These are phyloP conservation scores for Triticum dicoccoides DNA, from an alignment of 176 grass and related monocot genomes.

Conservation along the genomic window DNA sequence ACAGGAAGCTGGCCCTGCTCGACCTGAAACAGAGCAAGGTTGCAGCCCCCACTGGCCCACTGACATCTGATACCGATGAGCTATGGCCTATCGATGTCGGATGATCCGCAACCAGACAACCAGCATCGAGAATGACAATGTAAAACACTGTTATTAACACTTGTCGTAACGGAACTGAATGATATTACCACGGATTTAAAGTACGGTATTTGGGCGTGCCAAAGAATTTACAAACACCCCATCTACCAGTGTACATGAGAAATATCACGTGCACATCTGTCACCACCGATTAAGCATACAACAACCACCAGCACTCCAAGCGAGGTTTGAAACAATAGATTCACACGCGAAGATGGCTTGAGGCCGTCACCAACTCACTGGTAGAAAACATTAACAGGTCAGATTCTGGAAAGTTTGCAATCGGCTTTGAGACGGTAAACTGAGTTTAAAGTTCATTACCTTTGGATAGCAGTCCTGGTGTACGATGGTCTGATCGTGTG, in stretches of 20 bases:
- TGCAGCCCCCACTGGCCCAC: too few relatives aligned
- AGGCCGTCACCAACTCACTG: slow-evolving; percentile 33
- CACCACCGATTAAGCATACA: not conserved
- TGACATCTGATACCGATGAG: not conserved
- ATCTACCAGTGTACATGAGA: not conserved
- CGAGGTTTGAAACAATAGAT: slow-evolving; percentile 21
- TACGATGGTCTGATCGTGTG: slow-evolving; percentile 48
- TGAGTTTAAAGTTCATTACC: slow-evolving; percentile 26
- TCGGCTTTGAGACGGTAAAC: not conserved
- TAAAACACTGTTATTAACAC: not conserved
- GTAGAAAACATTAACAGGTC: not conserved
- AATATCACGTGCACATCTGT: not conserved
- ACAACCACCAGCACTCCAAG: not conserved
- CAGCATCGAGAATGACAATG: not conserved
- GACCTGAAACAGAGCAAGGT: not conserved
- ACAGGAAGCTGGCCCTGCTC: not conserved
- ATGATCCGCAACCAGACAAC: not conserved
- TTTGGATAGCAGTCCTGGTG: slow-evolving; percentile 65
- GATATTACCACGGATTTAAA: not conserved
- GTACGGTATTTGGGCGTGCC: not conserved
- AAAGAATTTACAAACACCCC: slow-evolving; percentile 29
- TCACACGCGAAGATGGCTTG: not conserved
- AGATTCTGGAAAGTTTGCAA: not conserved
- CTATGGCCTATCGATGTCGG: not conserved
- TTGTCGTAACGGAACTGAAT: not conserved